Base-by-base conservation (phyloP, 2,329 filamentous ascomycete genomes). In the Parastagonospora avenae region DNA sequence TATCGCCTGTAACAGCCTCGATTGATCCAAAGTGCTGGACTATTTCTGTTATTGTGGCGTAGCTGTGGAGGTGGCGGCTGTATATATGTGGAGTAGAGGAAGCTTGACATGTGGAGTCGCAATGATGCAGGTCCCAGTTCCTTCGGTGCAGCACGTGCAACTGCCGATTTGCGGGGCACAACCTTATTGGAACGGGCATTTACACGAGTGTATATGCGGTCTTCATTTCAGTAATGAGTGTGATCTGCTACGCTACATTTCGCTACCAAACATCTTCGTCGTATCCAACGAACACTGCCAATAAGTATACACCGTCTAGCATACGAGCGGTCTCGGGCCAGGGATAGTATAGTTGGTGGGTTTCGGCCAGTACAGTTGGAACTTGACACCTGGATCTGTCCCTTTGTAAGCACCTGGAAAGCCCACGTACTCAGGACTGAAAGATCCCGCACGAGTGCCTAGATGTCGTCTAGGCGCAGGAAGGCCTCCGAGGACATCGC, bases 321-420 rank as follows among this genome's bases (percentile, higher is more conserved):
- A 39, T n/a, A 32, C 35, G 15, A 46, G 35, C 4, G 46, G 48
- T 10, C 54, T 33, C 12, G 80, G 80, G 0, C 80, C 79, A 0
- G 80, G 79, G 38, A 81, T 74, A 2, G 65, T 76, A 54, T 82
- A 82, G 4, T 68, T 65, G 42, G 65, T 70, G 4, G 66, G 68
- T 35, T 62, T 67, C 2, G 66, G 67, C 48, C 59, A 68, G 53
- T 63, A 71, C 37, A 71, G 42, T 43, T 70, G 61, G 50, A 72
- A 69, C 47, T 67, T 68, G 45, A 71, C 68, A 4, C 66, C 65
- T 7, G 66, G 62, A 45, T 71, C 67, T 1, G 54, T 52, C 2
- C 57, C 61, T 38, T 66, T 66, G 50, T 70, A 70, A 32, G 66
- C 66, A 9, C 67, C 68, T 0, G 63, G 66, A 42, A 70, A 70